A percentile compares a stretch with the other conserved stretches of the same genome.
These are phyloP conservation scores for Pulveroboletus sp. DNA, from an alignment of 768 basidiomycete genomes.

Conservation along the genomic window DNA sequence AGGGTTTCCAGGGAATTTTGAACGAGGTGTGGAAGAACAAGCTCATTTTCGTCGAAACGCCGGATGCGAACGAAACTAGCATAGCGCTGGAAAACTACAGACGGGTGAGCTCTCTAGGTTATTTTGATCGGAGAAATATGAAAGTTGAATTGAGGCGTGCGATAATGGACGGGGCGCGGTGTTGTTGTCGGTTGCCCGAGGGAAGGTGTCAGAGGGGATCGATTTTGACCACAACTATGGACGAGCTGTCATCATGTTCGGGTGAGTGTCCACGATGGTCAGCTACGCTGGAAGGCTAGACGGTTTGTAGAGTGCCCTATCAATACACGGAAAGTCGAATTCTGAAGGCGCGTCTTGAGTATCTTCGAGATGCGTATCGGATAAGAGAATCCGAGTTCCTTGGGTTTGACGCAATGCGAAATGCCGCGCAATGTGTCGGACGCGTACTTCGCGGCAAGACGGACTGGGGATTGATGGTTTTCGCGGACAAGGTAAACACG, in stretches of 20 bases:
- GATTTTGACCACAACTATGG: constrained; percentile 99
- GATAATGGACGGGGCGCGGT: constrained; percentile 98
- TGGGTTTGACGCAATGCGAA: constrained; percentile 99
- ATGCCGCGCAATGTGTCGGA: constrained; percentile 98
- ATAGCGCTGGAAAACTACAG: constrained; percentile 97
- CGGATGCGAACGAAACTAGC: constrained; percentile 97
- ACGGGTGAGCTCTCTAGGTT: constrained; percentile 47
- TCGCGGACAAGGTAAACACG: constrained; percentile 87
- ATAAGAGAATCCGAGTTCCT: constrained; percentile 98
- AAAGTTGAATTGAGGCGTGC: constrained; percentile 62
- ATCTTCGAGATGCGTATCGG: constrained; percentile 95
- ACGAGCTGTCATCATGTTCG: constrained; percentile 99
- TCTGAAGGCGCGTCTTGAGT: constrained; percentile 93
- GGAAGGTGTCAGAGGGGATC: constrained; percentile 99
- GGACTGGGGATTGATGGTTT: constrained; percentile 99
- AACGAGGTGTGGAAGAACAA: constrained; percentile 99
- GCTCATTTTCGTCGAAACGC: constrained; percentile 98
- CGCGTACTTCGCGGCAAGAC: constrained; percentile 97
- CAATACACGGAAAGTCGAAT: constrained; percentile 99
- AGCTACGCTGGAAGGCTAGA: constrained; percentile 2
- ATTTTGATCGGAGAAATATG: background rate
- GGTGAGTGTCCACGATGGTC: constrained; percentile 44
- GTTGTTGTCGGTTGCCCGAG: constrained; percentile 92
- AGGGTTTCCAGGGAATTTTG: constrained; percentile 73
- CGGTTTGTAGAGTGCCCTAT: constrained; percentile 69